Evolutionary conservation across 805 yeast genomes (phyloP).

Genomic region (Zygosaccharomyces gambellarensis): DNA sequence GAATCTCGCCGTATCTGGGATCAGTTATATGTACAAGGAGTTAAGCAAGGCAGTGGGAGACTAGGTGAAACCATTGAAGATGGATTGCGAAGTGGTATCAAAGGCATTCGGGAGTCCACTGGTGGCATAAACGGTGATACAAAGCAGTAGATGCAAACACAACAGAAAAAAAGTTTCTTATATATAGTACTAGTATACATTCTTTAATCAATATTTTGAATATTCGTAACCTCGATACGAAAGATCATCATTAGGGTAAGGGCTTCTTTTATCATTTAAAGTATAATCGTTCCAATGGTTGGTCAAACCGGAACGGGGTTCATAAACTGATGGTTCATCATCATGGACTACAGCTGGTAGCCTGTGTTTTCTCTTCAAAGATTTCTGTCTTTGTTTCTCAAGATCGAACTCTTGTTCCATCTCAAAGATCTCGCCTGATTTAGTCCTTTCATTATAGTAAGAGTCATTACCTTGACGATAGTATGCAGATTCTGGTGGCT

Average conservation of each 20-base stretch:
- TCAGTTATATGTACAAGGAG: slow-evolving; percentile 10
- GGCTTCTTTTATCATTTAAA: slow-evolving; percentile 6
- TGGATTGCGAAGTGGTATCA: slow-evolving; percentile 14
- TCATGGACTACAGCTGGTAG: slow-evolving; percentile 12
- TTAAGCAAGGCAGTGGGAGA: slow-evolving; percentile 5
- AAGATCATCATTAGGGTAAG: slow-evolving; percentile 11
- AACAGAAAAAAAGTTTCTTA: not conserved
- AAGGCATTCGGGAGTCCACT: slow-evolving; percentile 25
- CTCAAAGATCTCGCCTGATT: slow-evolving; percentile 24
- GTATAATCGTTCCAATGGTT: slow-evolving; percentile 11
- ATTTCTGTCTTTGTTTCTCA: slow-evolving; percentile 26
- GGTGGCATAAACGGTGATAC: not conserved
- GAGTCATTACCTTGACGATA: slow-evolving; percentile 15
- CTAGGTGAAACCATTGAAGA: slow-evolving; percentile 8
- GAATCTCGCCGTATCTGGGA: slow-evolving; percentile 12
- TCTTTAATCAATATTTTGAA: not conserved
- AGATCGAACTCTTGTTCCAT: slow-evolving; percentile 32
- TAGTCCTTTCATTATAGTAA: slow-evolving; percentile 20
- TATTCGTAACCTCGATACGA: slow-evolving; percentile 13
- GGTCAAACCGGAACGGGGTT: slow-evolving; percentile 5
- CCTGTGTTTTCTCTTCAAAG: slow-evolving; percentile 8
- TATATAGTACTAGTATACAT: slow-evolving; percentile 3
- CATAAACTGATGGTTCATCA: slow-evolving; percentile 9
- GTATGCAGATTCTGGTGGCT: slow-evolving; percentile 24
- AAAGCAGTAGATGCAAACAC: not conserved